Base-by-base conservation (phyloP, 768 basidiomycete genomes). In the Lactifluus volemus region DNA sequence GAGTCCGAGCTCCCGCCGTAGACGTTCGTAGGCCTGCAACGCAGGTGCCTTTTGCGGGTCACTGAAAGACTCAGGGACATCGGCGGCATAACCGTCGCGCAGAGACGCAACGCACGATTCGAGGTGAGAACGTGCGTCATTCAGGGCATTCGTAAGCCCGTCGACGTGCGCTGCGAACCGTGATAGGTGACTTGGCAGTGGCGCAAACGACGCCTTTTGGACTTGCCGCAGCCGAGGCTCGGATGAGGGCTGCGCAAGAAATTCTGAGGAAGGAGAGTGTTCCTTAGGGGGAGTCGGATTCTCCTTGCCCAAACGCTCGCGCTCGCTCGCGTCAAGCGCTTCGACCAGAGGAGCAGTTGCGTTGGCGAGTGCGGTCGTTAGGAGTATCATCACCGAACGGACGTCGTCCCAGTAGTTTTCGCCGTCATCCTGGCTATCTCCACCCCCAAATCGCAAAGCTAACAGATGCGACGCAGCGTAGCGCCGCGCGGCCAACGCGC, bases 391-490 rank as follows among this genome's bases (percentile, higher is more conserved):
- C 52, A 93, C 82, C 30, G 84, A 82, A 14, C 86, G 79, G 32
- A 89, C 89, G 66, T 92, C 85, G 66, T 92, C 90, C 90, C 90
- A 93, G 66, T 93, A 93, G 5, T 38, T 49, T 7, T 63, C 62
- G 49, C 3, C 36, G 36, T 72, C 72, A 17, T 75, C 76, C 25
- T 36, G 39, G 4, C 25, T 50, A 9, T 60, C 64, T 51, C 47
- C 56, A 38, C 68, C 71, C 19, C 74, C 77, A 68, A 93, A 93
- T 2, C 91, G 79, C 52, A 93, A 71, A 4, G 90, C 90, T 3
- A 93, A 77, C 4, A 93, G 76, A 69, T 93, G 88, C 2, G 90
- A 80, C 59, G 86, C 89, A 0, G 89, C 81, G 67, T 88, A 91
- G 14, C 90, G 81, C 64, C 85, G 88, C 17, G 89, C 81, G 3